Evolutionary conservation across 345 rosid genomes (phyloP).

Genomic region (Acer saccharum): DNA sequence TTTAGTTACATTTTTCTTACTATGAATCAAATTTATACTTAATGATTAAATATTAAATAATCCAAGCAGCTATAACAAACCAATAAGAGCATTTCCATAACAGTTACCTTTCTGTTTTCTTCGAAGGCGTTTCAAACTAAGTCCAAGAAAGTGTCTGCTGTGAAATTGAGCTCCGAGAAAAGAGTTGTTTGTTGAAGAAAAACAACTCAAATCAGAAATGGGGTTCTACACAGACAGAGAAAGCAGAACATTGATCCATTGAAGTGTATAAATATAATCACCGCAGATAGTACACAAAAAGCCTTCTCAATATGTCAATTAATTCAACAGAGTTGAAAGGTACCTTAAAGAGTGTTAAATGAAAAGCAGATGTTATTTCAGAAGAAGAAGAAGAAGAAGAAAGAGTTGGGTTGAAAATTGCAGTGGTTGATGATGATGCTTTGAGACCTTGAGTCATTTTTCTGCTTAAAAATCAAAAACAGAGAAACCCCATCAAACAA

Average conservation of each 20-base stretch:
- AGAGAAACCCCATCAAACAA: constrained; percentile 15
- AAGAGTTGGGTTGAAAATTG: constrained; percentile 33
- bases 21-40: no score
- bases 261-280: no score
- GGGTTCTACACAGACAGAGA: constrained; percentile 40
- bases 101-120: constrained; percentile 42
- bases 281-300: no score
- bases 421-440: constrained; percentile 11
- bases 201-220: constrained; percentile 40
- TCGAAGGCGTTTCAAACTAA: constrained; percentile 24
- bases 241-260: not conserved
- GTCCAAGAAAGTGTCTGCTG: constrained; percentile 24
- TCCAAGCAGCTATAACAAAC: no score
- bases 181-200: constrained; percentile 45
- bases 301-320: not conserved
- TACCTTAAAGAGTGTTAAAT: constrained; percentile 40
- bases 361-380: constrained; percentile 26
- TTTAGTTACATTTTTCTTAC: no score
- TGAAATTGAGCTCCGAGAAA: constrained; percentile 51
- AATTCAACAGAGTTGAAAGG: not conserved
- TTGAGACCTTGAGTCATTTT: constrained; percentile 33
- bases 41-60: no score
- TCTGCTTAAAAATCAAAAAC: not conserved
- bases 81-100: no score
- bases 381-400: constrained; percentile 32